A percentile compares a stretch with the other conserved stretches of the same genome.
phyloP scores from a whole-genome alignment of 2,329 filamentous ascomycete genomes.

The Fusarium domesticum region DNA sequence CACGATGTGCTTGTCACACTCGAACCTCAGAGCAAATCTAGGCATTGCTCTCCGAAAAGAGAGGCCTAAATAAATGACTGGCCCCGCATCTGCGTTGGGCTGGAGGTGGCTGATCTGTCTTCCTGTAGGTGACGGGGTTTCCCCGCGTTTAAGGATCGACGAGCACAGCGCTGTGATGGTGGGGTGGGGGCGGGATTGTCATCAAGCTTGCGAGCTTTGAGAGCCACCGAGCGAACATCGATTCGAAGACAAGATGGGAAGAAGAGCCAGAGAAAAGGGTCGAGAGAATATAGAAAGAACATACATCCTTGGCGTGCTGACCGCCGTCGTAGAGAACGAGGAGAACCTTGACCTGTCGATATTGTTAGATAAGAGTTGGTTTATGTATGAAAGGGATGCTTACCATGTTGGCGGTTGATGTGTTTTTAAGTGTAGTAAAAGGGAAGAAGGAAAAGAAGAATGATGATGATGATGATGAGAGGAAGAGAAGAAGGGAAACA shows the following conservation, averaged over 20 bases:
- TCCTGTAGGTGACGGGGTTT: constrained; percentile 18
- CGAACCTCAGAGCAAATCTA: background rate
- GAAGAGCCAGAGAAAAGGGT: constrained; percentile 1
- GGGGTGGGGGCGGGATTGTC: constrained; percentile 11
- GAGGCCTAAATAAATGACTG: constrained; percentile 4
- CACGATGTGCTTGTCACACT: background rate
- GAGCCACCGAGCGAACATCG: constrained; percentile 6
- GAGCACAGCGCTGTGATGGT: constrained; percentile 15
- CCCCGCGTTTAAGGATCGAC: constrained; percentile 31
- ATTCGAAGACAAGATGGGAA: constrained; percentile 3
- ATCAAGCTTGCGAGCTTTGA: constrained; percentile 6
- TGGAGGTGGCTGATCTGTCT: constrained; percentile 23
- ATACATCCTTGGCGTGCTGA: constrained; percentile 82
- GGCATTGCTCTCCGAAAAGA: background rate
- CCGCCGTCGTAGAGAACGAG: constrained; percentile 90
- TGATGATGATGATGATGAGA: constrained; percentile 12
- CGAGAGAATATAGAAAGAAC: constrained; percentile 21
- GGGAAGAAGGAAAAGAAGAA: constrained; percentile 16
- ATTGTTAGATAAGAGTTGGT: constrained; percentile 23
- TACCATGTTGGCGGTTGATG: too few relatives aligned
- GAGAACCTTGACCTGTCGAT: constrained; percentile 83
- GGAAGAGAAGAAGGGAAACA: constrained; percentile 8
- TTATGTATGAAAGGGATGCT: constrained; percentile 8
- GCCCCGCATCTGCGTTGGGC: constrained; percentile 19
- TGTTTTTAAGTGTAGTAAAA: constrained; percentile 11